Conservation (phyloP, 805 yeast species). For the Tetrapisispora arboricola region DNA sequence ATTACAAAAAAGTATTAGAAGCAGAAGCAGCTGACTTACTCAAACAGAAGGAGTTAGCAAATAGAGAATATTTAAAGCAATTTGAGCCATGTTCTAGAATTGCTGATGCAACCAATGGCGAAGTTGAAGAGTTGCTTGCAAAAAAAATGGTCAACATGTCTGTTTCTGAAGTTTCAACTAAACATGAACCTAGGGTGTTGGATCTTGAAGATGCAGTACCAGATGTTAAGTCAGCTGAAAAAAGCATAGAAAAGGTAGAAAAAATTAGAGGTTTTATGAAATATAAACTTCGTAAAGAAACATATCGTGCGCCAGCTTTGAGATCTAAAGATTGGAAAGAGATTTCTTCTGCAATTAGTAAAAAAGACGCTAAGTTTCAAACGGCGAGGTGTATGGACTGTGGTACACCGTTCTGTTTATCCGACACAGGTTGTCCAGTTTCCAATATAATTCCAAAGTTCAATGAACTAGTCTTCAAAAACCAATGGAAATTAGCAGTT, state of each 20-base stretch:
- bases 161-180: slow-evolving; percentile 27
- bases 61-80: slow-evolving; percentile 53
- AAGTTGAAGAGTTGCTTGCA: slow-evolving; percentile 51
- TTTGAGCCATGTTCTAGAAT: slow-evolving; percentile 71
- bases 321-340: slow-evolving; percentile 91
- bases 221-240: slow-evolving; percentile 55
- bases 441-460: slow-evolving; percentile 96
- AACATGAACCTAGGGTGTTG: slow-evolving; percentile 68
- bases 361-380: slow-evolving; percentile 80
- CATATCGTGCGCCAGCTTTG: slow-evolving; percentile 64
- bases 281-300: slow-evolving; percentile 81
- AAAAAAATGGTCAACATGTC: slow-evolving; percentile 13
- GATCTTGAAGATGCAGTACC: slow-evolving; percentile 85
- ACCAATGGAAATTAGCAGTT: slow-evolving; percentile 89
- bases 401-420: slow-evolving; percentile 98
- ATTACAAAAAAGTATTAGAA: slow-evolving; percentile 82
- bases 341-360: slow-evolving; percentile 66
- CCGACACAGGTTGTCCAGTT: slow-evolving; percentile 96
- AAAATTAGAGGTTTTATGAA: slow-evolving; percentile 87
- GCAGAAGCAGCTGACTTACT: slow-evolving; percentile 64
- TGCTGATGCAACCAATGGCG: slow-evolving; percentile 84
- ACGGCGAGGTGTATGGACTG: slow-evolving; percentile 99
- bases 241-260: slow-evolving; percentile 46
- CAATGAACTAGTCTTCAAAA: slow-evolving; percentile 92
- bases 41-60: slow-evolving; percentile 45